phyloP scores from a whole-genome alignment of 768 basidiomycete genomes.

The Macrolepiota dolichaula region DNA sequence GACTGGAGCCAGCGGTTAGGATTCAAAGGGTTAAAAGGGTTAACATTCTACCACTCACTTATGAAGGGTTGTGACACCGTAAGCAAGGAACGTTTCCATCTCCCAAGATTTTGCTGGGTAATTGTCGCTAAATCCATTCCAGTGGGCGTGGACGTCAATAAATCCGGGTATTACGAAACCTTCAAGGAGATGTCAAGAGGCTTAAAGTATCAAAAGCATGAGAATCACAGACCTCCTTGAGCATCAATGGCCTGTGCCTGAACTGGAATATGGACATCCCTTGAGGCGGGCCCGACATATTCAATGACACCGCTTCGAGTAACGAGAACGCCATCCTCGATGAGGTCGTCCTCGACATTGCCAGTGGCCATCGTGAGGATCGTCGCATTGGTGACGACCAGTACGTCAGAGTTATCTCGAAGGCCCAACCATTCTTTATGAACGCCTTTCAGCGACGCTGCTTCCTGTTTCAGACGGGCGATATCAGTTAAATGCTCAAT shows the following conservation, averaged over 20 bases:
- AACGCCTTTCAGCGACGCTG: slow-evolving; percentile 19
- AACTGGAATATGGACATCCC: slow-evolving; percentile 28
- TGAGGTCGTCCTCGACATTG: slow-evolving; percentile 42
- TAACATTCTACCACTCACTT: slow-evolving; percentile 43
- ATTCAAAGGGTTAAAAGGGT: not conserved
- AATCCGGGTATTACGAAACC: slow-evolving; percentile 70
- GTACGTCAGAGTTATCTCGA: slow-evolving; percentile 34
- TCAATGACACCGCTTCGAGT: slow-evolving; percentile 58
- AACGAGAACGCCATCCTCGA: slow-evolving; percentile 49
- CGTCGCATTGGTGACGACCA: slow-evolving; percentile 67
- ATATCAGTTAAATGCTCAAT: slow-evolving; percentile 63
- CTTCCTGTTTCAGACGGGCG: slow-evolving; percentile 53
- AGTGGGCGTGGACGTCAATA: slow-evolving; percentile 76
- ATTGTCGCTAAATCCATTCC: slow-evolving; percentile 49
- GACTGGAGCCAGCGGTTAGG: slow-evolving; percentile 34
- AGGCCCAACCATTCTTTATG: slow-evolving; percentile 17
- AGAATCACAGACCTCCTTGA: slow-evolving; percentile 47
- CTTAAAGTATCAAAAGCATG: not conserved
- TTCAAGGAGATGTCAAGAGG: slow-evolving; percentile 20
- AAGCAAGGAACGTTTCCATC: slow-evolving; percentile 70
- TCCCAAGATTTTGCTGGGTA: slow-evolving; percentile 73
- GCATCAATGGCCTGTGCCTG: slow-evolving; percentile 47
- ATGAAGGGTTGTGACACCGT: slow-evolving; percentile 74
- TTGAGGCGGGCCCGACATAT: slow-evolving; percentile 32
- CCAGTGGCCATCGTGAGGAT: slow-evolving; percentile 67